Evolutionary conservation across 805 yeast species (phyloP).

Genomic region (Tetrapisispora phaffii): DNA sequence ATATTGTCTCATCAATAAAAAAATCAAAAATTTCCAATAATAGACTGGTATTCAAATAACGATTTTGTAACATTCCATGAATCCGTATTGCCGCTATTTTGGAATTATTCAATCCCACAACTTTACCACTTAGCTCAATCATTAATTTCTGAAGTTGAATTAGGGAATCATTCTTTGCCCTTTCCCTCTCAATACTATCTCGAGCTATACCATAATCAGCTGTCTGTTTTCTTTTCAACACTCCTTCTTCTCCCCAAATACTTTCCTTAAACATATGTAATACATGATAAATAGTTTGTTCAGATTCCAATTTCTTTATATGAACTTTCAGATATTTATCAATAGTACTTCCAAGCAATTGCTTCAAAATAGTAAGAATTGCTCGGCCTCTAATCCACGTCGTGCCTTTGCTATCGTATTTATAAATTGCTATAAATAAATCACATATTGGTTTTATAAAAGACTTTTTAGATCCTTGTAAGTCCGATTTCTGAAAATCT

Average conservation of each 20-base stretch:
- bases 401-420: conserved; percentile 49
- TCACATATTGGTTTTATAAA: conserved; percentile 81
- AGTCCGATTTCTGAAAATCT: background rate
- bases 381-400: conserved; percentile 81
- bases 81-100: conserved; percentile 49
- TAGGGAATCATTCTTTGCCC: conserved; percentile 49
- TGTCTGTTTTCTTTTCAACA: conserved; percentile 30
- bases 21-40: conserved; percentile 51
- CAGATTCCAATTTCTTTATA: conserved; percentile 20
- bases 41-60: conserved; percentile 55
- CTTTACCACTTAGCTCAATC: conserved; percentile 54
- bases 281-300: conserved; percentile 36
- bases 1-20: conserved; percentile 32
- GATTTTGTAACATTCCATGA: conserved; percentile 66
- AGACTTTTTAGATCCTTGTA: conserved; percentile 25
- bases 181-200: conserved; percentile 40
- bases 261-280: conserved; percentile 25
- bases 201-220: conserved; percentile 26
- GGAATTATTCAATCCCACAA: conserved; percentile 63
- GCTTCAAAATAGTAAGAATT: conserved; percentile 69
- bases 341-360: conserved; percentile 76
- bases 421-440: conserved; percentile 58
- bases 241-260: conserved; percentile 47
- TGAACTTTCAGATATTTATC: conserved; percentile 52
- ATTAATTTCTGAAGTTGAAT: conserved; percentile 47